Evolutionary conservation across 306 rosid species (phyloP), one percentile per base, ranked within the genome.

Genomic region (Luffa aegyptiaca): DNA sequence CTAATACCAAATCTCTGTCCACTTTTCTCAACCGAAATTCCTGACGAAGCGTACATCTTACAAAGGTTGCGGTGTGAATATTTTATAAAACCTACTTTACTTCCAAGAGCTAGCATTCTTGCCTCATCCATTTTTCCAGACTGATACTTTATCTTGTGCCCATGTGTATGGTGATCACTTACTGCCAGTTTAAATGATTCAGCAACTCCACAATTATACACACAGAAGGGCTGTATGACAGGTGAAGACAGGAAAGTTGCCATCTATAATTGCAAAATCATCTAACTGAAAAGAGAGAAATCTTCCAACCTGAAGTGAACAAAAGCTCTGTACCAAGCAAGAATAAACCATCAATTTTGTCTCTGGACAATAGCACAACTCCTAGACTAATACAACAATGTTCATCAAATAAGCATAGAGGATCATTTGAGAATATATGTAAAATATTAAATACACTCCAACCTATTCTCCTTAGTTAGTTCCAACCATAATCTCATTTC

Each of bases 231-330:
- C 75, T 8, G 87, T 45, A 70, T 20, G 45, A 87, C 79, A 55
- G 83, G 82, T 57, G 88, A 53, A 55, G 88, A 82, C 9, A 68
- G 75, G 65, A 90, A 82, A 87, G 80, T 88, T 69, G 93, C 89
- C 98, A 94, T 88, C 70, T 78, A 59, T 26, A 31, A 65, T 58
- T 72, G 70, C 80, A 79, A 42, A 82, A 75, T 62, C 51, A 63
- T 71, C 65, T 64, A 62, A 76, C 76, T 70, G 66, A 53, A 35
- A 59, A 68, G 26, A 17, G 41, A 66, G 58, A 46, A 12, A 13
- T 13, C n/a, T 21, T 72, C 20, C 58, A 46, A 75, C 44, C 49
- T 35, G 66, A 39, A 53, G n/a, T 49, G 62, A 52, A 52, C 48
- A 44, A 68, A 17, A n/a, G 57, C 55, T 53, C 79, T 76, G 79